A percentile compares a stretch with the other conserved stretches of the same genome.
phyloP scores from a whole-genome alignment of 2,329 filamentous ascomycete genomes.

The Fulvia fulva region DNA sequence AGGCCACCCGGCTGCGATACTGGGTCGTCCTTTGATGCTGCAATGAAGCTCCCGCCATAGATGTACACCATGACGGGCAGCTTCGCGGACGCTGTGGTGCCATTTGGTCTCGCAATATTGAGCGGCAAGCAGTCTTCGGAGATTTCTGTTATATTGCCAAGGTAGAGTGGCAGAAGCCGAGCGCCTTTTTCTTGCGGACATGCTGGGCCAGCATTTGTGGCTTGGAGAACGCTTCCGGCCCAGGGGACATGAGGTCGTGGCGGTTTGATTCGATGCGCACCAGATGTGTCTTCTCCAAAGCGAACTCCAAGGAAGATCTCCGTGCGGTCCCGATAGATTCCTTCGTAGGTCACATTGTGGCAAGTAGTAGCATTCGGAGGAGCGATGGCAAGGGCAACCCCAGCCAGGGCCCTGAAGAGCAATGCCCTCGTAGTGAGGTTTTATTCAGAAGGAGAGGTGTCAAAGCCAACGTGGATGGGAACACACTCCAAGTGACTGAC shows the following conservation, averaged over 20 bases:
- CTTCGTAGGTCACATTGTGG: constrained; percentile 24
- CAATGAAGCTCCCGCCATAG: constrained; percentile 24
- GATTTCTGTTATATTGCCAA: constrained; percentile 13
- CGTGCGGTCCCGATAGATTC: constrained; percentile 24
- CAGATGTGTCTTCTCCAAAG: constrained; percentile 32
- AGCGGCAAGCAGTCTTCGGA: constrained; percentile 32
- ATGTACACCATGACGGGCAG: constrained; percentile 39
- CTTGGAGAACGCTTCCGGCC: constrained; percentile 26
- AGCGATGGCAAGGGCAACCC: neutral
- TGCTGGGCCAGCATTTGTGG: constrained; percentile 29
- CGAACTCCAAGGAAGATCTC: constrained; percentile 35
- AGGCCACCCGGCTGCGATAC: constrained; percentile 44
- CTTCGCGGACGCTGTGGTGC: constrained; percentile 21
- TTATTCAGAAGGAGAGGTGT: too few relatives aligned
- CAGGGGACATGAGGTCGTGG: constrained; percentile 24
- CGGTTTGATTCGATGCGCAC: constrained; percentile 31
- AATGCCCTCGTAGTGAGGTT: neutral
- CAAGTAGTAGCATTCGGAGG: neutral
- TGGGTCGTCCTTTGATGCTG: constrained; percentile 28
- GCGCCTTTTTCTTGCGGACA: constrained; percentile 26
- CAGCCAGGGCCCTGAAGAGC: neutral
- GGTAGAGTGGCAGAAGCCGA: constrained; percentile 3
- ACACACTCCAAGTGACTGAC: too few relatives aligned
- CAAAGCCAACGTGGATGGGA: neutral
- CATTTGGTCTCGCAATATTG: constrained; percentile 25